Evolutionary conservation across 108 stramenopile genomes (phyloP), one percentile per base, ranked within the genome.

Genomic region (Skeletonema grethae): DNA sequence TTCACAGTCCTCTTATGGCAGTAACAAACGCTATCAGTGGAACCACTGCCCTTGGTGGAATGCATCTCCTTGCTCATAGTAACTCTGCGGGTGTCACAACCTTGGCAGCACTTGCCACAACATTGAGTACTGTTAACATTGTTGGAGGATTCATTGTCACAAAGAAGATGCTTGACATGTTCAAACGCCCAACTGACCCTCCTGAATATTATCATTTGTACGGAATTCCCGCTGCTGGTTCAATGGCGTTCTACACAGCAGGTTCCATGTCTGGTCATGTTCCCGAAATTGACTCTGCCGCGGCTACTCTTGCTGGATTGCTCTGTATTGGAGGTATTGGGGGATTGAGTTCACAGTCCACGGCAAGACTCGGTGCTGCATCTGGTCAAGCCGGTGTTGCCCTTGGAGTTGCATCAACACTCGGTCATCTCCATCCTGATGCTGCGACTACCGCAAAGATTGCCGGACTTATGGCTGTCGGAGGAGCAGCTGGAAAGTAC

Each of bases 131-230:
- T 10, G 93, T 97, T 43, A 97, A 97, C 76, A 96, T 98, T 73
- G 95, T 94, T 68, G 96, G 93, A 87, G 97, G 97, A 32, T 97
- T 96, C 83, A 90, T 97, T 77, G 96, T 99, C 34, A 97, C 98
- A 5, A 95, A 92, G 53, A 98, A 98, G 79, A 99, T 99, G 99
- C 85, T 99, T 61, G 99, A 99, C 72, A 98, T 99, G 98, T 99
- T 99, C 91, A 95, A 97, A 70, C 90, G 99, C 3, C 94, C 95
- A 3, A 95, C 93, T 38, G 99, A 99, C 79, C 98, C 99, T 57
- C 97, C 97, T 7, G 98, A 99, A 79, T 97, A 92, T 86, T 96
- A 97, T 79, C 92, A 98, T 65, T 84, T 96, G 68, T 99, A 98
- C 80, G 95, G 94, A n/a, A 84, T 96, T 57, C 99, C 98, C 1